These are phyloP conservation scores for Pseudopithomyces chartarum DNA, from an alignment of 2,329 filamentous ascomycete genomes.

Conservation along the genomic window DNA sequence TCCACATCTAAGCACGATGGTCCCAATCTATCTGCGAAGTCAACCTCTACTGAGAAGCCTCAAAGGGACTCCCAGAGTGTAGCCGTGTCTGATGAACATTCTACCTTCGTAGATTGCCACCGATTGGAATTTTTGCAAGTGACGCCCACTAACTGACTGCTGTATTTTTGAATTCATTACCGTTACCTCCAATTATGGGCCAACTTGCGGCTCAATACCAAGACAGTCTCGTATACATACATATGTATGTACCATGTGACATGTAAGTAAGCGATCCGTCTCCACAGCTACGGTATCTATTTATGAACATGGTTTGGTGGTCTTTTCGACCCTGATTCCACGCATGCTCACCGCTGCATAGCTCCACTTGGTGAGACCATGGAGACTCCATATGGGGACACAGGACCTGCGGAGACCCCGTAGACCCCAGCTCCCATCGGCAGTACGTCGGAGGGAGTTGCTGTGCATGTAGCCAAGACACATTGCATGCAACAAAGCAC, in stretches of 20 bases:
- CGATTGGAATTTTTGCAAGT: too few relatives aligned
- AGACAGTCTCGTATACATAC: neutral
- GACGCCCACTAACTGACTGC: too few relatives aligned
- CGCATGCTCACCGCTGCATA: neutral
- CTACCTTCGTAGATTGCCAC: too few relatives aligned
- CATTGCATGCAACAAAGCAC: too few relatives aligned
- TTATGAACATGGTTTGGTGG: neutral
- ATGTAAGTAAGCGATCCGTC: too few relatives aligned
- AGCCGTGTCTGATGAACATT: too few relatives aligned
- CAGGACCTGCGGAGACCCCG: neutral
- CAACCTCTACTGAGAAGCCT: too few relatives aligned
- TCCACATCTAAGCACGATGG: too few relatives aligned
- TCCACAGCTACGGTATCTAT: too few relatives aligned
- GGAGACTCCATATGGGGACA: neutral
- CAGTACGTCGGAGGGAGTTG: neutral
- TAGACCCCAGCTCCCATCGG: neutral
- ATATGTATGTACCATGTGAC: too few relatives aligned
- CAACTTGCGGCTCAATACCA: slow-evolving; percentile 1
- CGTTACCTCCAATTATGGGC: neutral
- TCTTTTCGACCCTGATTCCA: neutral
- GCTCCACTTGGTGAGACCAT: neutral
- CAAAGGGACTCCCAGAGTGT: too few relatives aligned
- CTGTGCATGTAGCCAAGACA: neutral
- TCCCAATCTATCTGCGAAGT: too few relatives aligned
- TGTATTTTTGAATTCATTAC: neutral